phyloP scores from a whole-genome alignment of 148 eudicot species.

The Chenopodium album region DNA sequence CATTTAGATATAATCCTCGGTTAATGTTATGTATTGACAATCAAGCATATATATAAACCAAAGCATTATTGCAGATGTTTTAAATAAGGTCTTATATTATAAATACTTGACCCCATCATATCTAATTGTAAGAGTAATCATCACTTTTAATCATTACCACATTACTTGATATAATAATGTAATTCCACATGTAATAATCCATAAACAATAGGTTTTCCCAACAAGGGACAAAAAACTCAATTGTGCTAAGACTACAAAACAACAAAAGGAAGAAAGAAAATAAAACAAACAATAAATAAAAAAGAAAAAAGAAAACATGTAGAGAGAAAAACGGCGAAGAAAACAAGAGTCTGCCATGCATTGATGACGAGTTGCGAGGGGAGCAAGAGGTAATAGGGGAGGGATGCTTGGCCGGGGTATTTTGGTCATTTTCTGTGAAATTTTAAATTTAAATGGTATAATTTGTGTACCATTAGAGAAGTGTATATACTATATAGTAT shows the following conservation, averaged over 20 bases:
- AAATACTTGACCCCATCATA: too few species aligned
- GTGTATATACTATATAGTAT: too few species aligned
- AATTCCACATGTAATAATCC: neutral
- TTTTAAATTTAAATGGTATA: too few species aligned
- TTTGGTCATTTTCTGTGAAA: too few species aligned
- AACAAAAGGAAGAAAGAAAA: neutral
- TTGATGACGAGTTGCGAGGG: neutral
- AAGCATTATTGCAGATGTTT: too few species aligned
- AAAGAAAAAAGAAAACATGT: neutral
- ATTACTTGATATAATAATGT: neutral
- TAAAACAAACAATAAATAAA: neutral
- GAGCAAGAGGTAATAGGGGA: neutral
- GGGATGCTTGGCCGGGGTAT: too few species aligned
- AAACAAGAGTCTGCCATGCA: slow-evolving; percentile 5
- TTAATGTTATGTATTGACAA: too few species aligned
- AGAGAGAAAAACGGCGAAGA: slow-evolving; percentile 26
- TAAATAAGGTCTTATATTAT: too few species aligned
- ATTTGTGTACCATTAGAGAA: too few species aligned
- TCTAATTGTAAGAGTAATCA: too few species aligned
- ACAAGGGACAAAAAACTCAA: neutral
- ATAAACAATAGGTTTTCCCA: neutral
- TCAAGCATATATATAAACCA: too few species aligned
- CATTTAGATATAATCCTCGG: too few species aligned
- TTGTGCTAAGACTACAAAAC: neutral
- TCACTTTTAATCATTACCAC: neutral